Evolutionary conservation across 371 early-diverging fungal species (phyloP).

Genomic region (Mortierella sp.): DNA sequence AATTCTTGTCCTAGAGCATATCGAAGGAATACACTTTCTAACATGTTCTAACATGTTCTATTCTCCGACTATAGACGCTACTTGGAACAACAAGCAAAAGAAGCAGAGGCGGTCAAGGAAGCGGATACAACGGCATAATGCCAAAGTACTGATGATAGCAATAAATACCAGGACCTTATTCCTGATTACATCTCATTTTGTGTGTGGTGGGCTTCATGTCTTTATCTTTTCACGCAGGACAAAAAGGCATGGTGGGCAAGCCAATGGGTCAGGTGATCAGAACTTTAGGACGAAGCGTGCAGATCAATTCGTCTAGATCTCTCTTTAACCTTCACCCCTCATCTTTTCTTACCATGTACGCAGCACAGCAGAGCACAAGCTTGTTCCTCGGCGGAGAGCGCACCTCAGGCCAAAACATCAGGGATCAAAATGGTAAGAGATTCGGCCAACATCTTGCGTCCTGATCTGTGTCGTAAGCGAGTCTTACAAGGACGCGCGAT

Average conservation of each 20-base stretch:
- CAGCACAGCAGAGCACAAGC: slow-evolving; percentile 48
- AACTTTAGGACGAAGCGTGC: too few relatives aligned
- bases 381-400: slow-evolving; percentile 92
- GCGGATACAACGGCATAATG: slow-evolving; percentile 29
- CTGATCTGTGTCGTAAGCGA: too few relatives aligned
- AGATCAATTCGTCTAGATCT: too few relatives aligned
- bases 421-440: slow-evolving; percentile 92
- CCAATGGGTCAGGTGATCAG: too few relatives aligned
- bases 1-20: background rate
- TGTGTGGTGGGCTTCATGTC: too few relatives aligned
- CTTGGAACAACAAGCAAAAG: slow-evolving; percentile 43
- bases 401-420: slow-evolving; percentile 93
- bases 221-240: too few relatives aligned
- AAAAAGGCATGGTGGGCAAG: too few relatives aligned
- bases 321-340: background rate
- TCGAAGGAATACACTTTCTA: background rate
- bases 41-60: background rate
- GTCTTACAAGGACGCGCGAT: background rate
- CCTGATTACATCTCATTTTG: too few relatives aligned
- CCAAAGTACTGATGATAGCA: too few relatives aligned
- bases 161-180: too few relatives aligned
- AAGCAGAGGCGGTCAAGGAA: slow-evolving; percentile 21
- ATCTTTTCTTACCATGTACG: slow-evolving; percentile 37
- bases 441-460: too few relatives aligned
- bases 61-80: slow-evolving; percentile 24